Conservation (phyloP, 768 basidiomycete genomes). For the Clathrus columnatus region DNA sequence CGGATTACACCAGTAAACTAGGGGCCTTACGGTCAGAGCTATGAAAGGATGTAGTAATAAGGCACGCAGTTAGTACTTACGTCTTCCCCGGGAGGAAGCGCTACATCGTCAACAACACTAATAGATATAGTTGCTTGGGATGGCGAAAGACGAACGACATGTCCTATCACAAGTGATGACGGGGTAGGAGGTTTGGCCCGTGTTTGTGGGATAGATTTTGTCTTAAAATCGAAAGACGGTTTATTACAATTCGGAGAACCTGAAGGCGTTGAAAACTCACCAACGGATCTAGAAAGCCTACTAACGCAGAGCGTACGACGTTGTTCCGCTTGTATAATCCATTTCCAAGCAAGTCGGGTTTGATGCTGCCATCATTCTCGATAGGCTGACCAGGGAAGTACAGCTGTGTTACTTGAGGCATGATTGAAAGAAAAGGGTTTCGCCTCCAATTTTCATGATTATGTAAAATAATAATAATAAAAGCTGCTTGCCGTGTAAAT, state of each 20-base stretch:
- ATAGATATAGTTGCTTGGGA: conserved; percentile 78
- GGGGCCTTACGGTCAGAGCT: background rate
- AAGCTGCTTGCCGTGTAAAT: no score
- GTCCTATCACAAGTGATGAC: conserved; percentile 73
- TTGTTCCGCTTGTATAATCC: conserved; percentile 62
- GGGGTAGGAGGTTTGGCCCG: conserved; percentile 68
- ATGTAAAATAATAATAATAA: no score
- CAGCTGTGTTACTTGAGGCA: no score
- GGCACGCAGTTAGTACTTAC: background rate
- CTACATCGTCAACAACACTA: conserved; percentile 78
- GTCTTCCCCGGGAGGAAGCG: conserved; percentile 76
- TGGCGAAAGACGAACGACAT: conserved; percentile 75
- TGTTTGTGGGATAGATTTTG: conserved; percentile 50
- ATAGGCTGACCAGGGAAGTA: conserved; percentile 79
- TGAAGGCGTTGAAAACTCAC: conserved; percentile 31
- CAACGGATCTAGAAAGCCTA: conserved; percentile 64
- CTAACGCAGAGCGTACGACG: conserved; percentile 58
- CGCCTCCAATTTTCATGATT: no score
- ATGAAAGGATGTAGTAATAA: background rate
- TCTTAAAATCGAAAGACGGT: conserved; percentile 31
- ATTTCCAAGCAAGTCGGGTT: conserved; percentile 32
- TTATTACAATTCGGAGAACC: conserved; percentile 12
- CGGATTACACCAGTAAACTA: conserved; percentile 78
- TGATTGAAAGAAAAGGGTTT: no score
- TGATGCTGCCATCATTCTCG: conserved; percentile 17